Conservation (phyloP, 352 stramenopile species). For the Pythium rishiriense region DNA sequence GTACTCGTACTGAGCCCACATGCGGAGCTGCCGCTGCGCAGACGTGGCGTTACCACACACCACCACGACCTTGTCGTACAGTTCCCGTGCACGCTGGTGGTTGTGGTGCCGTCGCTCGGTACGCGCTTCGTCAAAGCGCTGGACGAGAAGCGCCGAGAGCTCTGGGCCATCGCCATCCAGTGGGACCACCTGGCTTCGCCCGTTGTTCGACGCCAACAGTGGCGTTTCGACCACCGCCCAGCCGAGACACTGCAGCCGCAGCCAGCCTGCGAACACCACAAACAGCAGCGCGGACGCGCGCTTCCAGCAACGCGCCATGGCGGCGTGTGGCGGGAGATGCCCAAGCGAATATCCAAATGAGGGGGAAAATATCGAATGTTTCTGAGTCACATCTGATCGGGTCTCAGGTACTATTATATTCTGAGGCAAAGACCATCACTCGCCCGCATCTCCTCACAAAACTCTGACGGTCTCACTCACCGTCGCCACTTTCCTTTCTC, state of each 20-base stretch:
- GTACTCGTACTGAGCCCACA: constrained; percentile 22
- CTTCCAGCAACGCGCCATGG: too few species aligned
- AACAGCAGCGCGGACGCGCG: too few species aligned
- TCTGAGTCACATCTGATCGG: constrained; percentile 4
- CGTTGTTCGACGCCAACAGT: too few species aligned
- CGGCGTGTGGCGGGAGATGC: too few species aligned
- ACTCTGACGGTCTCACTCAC: background rate
- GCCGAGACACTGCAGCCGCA: too few species aligned
- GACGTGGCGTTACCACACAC: background rate
- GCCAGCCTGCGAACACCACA: too few species aligned
- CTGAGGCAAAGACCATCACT: constrained; percentile 23
- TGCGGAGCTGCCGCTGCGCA: background rate
- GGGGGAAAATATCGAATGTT: too few species aligned
- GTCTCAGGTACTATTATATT: background rate
- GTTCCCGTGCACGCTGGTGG: background rate
- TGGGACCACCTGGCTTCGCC: too few species aligned
- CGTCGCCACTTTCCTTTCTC: background rate
- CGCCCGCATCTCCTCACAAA: background rate
- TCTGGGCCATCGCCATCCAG: background rate
- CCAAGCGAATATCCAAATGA: too few species aligned
- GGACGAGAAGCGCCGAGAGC: background rate
- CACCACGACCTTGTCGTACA: background rate
- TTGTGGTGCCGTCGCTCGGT: background rate
- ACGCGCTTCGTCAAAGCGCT: constrained; percentile 4
- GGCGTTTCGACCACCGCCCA: too few species aligned